Base-by-base conservation (phyloP, 768 basidiomycete genomes). In the Tricholoma saponaceum region DNA sequence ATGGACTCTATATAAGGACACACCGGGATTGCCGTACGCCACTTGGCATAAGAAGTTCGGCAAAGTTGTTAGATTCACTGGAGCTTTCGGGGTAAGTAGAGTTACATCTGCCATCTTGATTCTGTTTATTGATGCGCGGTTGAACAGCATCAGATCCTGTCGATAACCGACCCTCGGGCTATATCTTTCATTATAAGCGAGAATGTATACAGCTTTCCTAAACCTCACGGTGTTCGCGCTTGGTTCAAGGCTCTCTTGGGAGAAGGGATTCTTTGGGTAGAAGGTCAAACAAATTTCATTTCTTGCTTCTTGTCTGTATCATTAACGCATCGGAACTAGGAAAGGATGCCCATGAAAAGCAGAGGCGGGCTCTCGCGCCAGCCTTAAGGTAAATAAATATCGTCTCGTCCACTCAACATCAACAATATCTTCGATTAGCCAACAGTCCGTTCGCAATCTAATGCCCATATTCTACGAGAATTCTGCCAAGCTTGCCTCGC, bases 201-300 rank as follows among this genome's bases (percentile, higher is more conserved):
- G 62, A 77, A 75, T 12, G 75, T 78, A 0, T 86, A 85, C 64
- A 70, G 69, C 33, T 86, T 86, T 61, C 85, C 85, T 3, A 86
- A 86, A 67, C 82, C 85, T 8, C 68, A 74, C 50, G 85, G 85
- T 22, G 84, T 85, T 18, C 77, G 85, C 58, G 79, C 78, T 14
- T 87, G 85, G 85, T 86, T 86, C 64, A 75, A 76, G 57, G 79
- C 79, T 30, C 77, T 83, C 1, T 73, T 85, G 5, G 85, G 85
- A 12, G 77, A 85, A 68, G 84, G 85, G 20, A 81, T 87, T 56
- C 79, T 86, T 22, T 85, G 83, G 80, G 76, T 84, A 10, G 85
- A 87, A 79, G 85, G 85, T 80, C 52, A 43, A 47, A 23, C 23
- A 10, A 25, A 4, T 25, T 10, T 13, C 14, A 1, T 46, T 25